Percentiles rank a stretch among this genome's conserved stretches.
Conservation (phyloP, 768 basidiomycete genomes). For the Tricholoma terreum region DNA sequence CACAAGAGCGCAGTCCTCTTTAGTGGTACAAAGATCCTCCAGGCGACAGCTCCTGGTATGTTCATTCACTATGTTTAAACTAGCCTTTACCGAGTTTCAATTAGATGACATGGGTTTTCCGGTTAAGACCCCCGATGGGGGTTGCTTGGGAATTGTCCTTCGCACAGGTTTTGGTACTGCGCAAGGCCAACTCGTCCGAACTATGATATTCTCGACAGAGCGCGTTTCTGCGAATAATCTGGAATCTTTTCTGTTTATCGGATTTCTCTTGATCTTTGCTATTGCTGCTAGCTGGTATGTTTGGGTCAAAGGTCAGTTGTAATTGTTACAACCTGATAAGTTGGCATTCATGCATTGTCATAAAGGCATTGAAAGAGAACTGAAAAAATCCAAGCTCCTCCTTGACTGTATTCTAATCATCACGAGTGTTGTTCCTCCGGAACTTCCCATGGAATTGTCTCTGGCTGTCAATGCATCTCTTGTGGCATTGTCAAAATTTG, state of each 20-base stretch:
- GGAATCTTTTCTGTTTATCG: conserved; percentile 96
- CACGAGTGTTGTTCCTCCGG: conserved; percentile 96
- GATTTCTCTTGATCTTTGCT: conserved; percentile 95
- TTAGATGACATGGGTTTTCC: conserved; percentile 37
- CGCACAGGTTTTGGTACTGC: conserved; percentile 97
- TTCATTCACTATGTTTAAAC: conserved; percentile 4
- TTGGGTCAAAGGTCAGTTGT: conserved; percentile 81
- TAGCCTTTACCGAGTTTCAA: conserved; percentile 1
- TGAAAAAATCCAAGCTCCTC: conserved; percentile 93
- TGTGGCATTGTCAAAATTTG: conserved; percentile 89
- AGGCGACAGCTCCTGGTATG: conserved; percentile 60
- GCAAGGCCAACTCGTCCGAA: conserved; percentile 94
- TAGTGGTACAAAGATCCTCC: conserved; percentile 95
- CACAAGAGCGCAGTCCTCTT: conserved; percentile 91
- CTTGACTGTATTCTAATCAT: conserved; percentile 96
- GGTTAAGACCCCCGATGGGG: conserved; percentile 80
- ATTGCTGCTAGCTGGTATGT: conserved; percentile 98
- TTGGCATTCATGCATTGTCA: not conserved
- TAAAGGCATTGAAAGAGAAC: conserved; percentile 81
- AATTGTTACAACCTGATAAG: not conserved
- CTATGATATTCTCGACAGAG: conserved; percentile 99
- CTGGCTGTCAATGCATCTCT: conserved; percentile 94
- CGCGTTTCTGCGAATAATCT: conserved; percentile 94
- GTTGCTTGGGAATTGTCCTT: conserved; percentile 89
- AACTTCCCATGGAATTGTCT: conserved; percentile 96